Evolutionary conservation across 2,329 filamentous ascomycete genomes (phyloP), one percentile per base, ranked within the genome.

Genomic region (Aureobasidium sp.): DNA sequence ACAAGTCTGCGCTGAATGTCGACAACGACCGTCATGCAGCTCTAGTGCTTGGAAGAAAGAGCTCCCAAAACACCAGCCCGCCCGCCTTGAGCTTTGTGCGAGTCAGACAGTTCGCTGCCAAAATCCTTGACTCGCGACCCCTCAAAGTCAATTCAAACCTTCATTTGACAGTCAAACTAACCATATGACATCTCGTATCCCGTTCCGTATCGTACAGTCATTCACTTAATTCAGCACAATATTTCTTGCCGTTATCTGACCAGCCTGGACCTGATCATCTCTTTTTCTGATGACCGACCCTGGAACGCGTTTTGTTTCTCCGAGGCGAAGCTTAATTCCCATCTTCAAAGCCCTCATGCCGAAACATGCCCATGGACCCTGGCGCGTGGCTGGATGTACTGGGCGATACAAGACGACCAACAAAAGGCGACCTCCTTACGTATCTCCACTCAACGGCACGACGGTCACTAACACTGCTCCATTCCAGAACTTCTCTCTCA

Each of bases 41-140:
- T 49, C 57, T 58, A 58, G 55, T 48, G 41, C 5, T 31, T 37
- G 15, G 15, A 37, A 31, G 39, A 36, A 44, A 17, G 39, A 45
- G 25, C 42, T 58, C 27, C 11, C 39, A 29, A 8, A 29, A 22
- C 44, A 8, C 29, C 9, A 39, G n/a, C 36, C 57, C 45, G 34
- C 45, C 45, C 57, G 57, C 57, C 57, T 60, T 58, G 55, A 39
- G 53, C 53, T 60, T 51, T 60, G 57, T 60, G 45, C 57, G 57
- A 60, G 57, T 60, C 57, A 60, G 44, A 7, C 17, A 47, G 17
- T 14, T 36, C n/a, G 27, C 20, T 12, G 42, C 42, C 53, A 58
- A 48, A 42, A 31, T 45, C 29, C 39, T n/a, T 52, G 48, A 52
- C 48, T 52, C 49, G 49, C 31, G 34, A 8, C 49, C 49, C 5